Evolutionary conservation across 2,329 filamentous ascomycete species (phyloP).

Genomic region (Alternaria metachromatica): DNA sequence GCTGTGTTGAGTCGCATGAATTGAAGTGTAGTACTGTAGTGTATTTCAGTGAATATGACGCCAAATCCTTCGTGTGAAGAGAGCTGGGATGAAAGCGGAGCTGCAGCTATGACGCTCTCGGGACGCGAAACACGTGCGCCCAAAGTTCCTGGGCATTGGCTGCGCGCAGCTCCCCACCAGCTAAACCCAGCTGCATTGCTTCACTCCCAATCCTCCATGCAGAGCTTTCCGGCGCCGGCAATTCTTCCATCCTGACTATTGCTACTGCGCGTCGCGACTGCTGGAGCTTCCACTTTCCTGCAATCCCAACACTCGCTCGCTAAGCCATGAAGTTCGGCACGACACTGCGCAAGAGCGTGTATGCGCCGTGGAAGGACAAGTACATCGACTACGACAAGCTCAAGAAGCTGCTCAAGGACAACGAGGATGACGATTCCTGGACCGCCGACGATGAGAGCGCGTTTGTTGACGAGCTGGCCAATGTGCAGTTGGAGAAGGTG

Average conservation of each 20-base stretch:
- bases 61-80: background rate
- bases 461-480: slow-evolving; percentile 95
- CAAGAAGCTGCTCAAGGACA: slow-evolving; percentile 84
- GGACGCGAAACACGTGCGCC: slow-evolving; percentile 14
- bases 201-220: slow-evolving; percentile 3
- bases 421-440: slow-evolving; percentile 70
- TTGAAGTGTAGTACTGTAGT: fast-evolving
- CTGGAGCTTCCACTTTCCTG: slow-evolving; percentile 9
- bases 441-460: slow-evolving; percentile 91
- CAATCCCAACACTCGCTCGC: background rate
- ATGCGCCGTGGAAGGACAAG: slow-evolving; percentile 87
- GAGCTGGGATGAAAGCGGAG: background rate
- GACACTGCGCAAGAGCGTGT: slow-evolving; percentile 80
- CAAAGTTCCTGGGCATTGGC: slow-evolving; percentile 16
- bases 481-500: slow-evolving; percentile 93
- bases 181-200: slow-evolving; percentile 7
- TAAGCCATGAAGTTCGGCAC: slow-evolving; percentile 88
- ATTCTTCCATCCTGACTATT: background rate
- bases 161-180: slow-evolving; percentile 11
- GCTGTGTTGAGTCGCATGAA: background rate
- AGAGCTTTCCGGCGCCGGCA: slow-evolving; percentile 16
- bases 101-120: slow-evolving; percentile 14
- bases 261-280: slow-evolving; percentile 14
- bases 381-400: slow-evolving; percentile 97
- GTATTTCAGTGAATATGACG: background rate